Evolutionary conservation across 2,329 filamentous ascomycete genomes (phyloP).

Genomic region (Colletotrichum filicis): DNA sequence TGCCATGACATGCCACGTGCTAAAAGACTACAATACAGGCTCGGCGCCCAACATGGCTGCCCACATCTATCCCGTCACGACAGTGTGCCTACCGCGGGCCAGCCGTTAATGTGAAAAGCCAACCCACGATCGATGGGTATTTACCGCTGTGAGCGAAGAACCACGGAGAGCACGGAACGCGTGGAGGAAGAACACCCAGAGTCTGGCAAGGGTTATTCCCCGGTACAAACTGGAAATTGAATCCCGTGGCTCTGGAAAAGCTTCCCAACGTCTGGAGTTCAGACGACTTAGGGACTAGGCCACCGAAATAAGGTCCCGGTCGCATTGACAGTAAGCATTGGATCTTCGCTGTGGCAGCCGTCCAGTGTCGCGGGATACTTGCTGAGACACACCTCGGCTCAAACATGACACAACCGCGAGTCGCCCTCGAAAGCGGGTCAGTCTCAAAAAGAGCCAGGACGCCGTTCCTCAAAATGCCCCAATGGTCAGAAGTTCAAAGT

Average conservation of each 20-base stretch:
- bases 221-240: neutral
- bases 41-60: neutral
- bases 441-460: neutral
- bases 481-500: too few species aligned
- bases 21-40: neutral
- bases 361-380: neutral
- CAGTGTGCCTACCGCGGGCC: neutral
- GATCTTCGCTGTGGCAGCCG: slow-evolving; percentile 17
- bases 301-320: neutral
- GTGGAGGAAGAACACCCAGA: neutral
- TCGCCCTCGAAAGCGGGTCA: neutral
- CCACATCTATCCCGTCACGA: neutral
- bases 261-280: neutral
- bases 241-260: neutral
- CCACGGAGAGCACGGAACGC: neutral
- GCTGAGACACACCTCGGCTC: slow-evolving; percentile 24
- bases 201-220: neutral
- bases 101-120: neutral
- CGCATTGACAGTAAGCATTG: slow-evolving; percentile 13
- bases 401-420: slow-evolving; percentile 20
- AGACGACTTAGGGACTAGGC: slow-evolving; percentile 8
- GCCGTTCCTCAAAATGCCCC: neutral
- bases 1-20: neutral
- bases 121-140: neutral
- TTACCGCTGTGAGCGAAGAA: neutral